These are phyloP conservation scores for Pseudocercospora crystallina DNA, from an alignment of 2,329 filamentous ascomycete genomes.

Conservation along the genomic window DNA sequence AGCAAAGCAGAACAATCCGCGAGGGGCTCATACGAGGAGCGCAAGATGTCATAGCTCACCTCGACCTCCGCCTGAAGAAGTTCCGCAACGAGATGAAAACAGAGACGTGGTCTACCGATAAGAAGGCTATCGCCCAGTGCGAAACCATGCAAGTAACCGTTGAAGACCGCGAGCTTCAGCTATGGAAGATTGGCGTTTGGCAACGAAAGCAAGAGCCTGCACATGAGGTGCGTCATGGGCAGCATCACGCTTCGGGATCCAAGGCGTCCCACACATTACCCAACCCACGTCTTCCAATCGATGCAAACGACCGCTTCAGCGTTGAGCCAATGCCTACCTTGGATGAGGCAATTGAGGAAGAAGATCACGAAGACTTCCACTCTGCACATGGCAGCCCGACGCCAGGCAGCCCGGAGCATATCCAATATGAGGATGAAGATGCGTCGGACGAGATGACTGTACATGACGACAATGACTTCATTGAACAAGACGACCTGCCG, in stretches of 20 bases:
- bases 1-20: slow-evolving; percentile 41
- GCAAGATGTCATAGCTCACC: slow-evolving; percentile 43
- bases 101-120: slow-evolving; percentile 54
- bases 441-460: slow-evolving; percentile 14
- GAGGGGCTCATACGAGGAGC: slow-evolving; percentile 47
- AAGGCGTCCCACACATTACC: background rate
- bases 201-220: slow-evolving; percentile 30
- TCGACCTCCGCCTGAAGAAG: slow-evolving; percentile 57
- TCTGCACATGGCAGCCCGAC: slow-evolving; percentile 11
- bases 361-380: slow-evolving; percentile 21
- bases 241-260: slow-evolving; percentile 2
- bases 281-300: slow-evolving; percentile 2
- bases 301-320: slow-evolving; percentile 28
- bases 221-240: slow-evolving; percentile 20
- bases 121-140: slow-evolving; percentile 58
- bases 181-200: slow-evolving; percentile 49
- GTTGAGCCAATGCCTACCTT: slow-evolving; percentile 21
- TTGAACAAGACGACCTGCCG: slow-evolving; percentile 1
- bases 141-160: slow-evolving; percentile 64
- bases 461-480: slow-evolving; percentile 9
- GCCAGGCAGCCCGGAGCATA: slow-evolving; percentile 4
- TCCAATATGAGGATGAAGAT: slow-evolving; percentile 9
- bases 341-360: slow-evolving; percentile 4
- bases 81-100: slow-evolving; percentile 54
- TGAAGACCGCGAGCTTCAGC: slow-evolving; percentile 56